Base-by-base conservation (phyloP, 202 grass and related monocot genomes). In the Thinopyrum obtusiflorum region DNA sequence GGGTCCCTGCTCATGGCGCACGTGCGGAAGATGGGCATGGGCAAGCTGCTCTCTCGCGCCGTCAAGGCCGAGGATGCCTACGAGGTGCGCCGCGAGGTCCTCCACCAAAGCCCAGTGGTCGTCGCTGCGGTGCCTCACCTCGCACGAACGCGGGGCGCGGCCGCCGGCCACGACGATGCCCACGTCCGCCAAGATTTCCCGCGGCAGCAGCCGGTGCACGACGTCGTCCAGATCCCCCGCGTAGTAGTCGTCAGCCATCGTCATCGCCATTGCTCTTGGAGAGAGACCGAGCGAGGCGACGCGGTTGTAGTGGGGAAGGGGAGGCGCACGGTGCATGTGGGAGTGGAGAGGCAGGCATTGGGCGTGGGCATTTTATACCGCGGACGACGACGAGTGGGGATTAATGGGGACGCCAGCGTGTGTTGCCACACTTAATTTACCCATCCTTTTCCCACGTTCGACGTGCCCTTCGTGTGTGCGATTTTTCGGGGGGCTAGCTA, bases 191-290 rank as follows among this genome's bases (percentile, higher is more conserved):
- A 87, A 11, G 36, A 91, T 81, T 27, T 86, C 92, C 46, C 24
- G 40, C 13, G 92, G 86, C 32, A 91, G 60, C 9, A 89, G 89
- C 59, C 82, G 84, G 60, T 79, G 73, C 59, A 78, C 86, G 32
- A 63, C 89, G 15, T 75, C 86, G 28, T 84, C 83, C 6, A 88
- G 83, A 29, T 90, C 73, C 49, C 9, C 80, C 28, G 42, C 42
- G 33, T 24, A 80, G 81, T 47, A 80, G 70, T 20, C 26, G 11
- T 8, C 4, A 0, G 61, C 20, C 42, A 76, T 29, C 20, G 72
- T 11, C 72, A 75, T 75, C 2, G 72, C 44, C 86, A 74, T 76
- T 53, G 59, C 62, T 28, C 6, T 4, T 27, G 2, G 65, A 9
- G 27, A 33, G 5, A 47, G 55, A 60, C 23, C 42, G 44, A 32